phyloP scores from a whole-genome alignment of 345 rosid species.

The Adansonia digitata region DNA sequence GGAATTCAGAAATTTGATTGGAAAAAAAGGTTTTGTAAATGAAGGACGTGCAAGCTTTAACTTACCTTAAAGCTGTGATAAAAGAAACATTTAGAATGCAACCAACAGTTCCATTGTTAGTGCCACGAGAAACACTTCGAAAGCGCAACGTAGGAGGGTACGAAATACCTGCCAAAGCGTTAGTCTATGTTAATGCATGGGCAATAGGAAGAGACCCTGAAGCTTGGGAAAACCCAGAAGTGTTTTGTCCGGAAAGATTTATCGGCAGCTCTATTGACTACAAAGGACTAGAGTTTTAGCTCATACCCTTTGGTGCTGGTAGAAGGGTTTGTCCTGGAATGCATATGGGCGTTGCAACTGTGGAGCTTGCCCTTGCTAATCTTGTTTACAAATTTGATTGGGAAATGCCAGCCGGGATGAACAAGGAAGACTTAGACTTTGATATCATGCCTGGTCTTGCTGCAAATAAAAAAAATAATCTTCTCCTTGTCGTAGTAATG shows the following conservation, averaged over 20 bases:
- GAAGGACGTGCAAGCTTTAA: constrained; percentile 28
- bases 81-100: constrained; percentile 38
- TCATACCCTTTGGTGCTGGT: constrained; percentile 25
- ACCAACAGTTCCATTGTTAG: constrained; percentile 21
- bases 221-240: constrained; percentile 25
- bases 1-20: constrained; percentile 25
- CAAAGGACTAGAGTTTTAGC: constrained; percentile 20
- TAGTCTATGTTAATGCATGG: constrained; percentile 27
- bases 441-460: background rate
- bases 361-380: constrained; percentile 17
- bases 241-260: constrained; percentile 18
- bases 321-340: constrained; percentile 23
- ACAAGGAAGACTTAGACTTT: constrained; percentile 8
- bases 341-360: constrained; percentile 9
- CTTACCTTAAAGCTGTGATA: constrained; percentile 41
- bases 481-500: background rate
- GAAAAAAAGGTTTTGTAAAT: constrained; percentile 23
- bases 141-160: constrained; percentile 25
- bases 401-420: constrained; percentile 10
- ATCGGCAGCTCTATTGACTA: constrained; percentile 16
- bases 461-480: constrained; percentile 12
- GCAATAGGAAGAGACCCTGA: constrained; percentile 39
- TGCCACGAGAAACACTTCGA: constrained; percentile 27
- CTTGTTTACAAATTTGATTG: constrained; percentile 18
- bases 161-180: constrained; percentile 25